Conservation (phyloP, 2,329 filamentous ascomycete species). For the Thelonectria discophora region DNA sequence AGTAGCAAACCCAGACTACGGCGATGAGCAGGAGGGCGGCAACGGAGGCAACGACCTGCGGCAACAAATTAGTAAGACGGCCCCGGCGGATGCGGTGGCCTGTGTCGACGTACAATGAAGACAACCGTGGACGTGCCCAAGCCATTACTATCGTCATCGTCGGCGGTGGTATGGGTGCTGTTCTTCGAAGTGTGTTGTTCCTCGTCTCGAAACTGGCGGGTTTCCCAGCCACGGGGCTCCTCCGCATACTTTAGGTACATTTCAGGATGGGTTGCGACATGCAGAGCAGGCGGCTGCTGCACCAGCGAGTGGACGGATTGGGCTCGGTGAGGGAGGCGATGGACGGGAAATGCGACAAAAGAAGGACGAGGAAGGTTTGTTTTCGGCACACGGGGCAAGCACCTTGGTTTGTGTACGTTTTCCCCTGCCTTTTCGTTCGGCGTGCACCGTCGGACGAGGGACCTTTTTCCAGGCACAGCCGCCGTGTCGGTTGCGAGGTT, state of each 20-base stretch:
- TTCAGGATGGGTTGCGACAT: slow-evolving; percentile 30
- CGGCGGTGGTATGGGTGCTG: neutral
- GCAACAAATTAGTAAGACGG: slow-evolving; percentile 6
- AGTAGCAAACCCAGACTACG: slow-evolving; percentile 29
- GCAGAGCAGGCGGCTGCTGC: slow-evolving; percentile 19
- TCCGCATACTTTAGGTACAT: slow-evolving; percentile 38
- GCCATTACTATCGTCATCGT: slow-evolving; percentile 10
- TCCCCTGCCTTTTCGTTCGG: slow-evolving; percentile 12
- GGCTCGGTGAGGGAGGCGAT: slow-evolving; percentile 13
- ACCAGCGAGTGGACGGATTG: slow-evolving; percentile 11
- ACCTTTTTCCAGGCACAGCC: slow-evolving; percentile 39
- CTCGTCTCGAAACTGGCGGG: slow-evolving; percentile 19
- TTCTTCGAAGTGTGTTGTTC: slow-evolving; percentile 5
- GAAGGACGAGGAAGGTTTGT: slow-evolving; percentile 5
- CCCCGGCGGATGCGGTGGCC: neutral
- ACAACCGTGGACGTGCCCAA: slow-evolving; percentile 29
- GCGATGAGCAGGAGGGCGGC: slow-evolving; percentile 24
- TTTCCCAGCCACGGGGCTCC: slow-evolving; percentile 35
- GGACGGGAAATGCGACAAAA: neutral
- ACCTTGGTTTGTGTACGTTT: slow-evolving; percentile 11
- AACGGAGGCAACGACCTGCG: slow-evolving; percentile 34
- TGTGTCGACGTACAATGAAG: slow-evolving; percentile 37
- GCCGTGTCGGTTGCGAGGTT: slow-evolving; percentile 38
- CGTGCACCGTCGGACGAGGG: slow-evolving; percentile 24
- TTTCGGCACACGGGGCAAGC: slow-evolving; percentile 21